Conservation (phyloP, 2,329 filamentous ascomycete species). For the Dothiorella sarmentorum region DNA sequence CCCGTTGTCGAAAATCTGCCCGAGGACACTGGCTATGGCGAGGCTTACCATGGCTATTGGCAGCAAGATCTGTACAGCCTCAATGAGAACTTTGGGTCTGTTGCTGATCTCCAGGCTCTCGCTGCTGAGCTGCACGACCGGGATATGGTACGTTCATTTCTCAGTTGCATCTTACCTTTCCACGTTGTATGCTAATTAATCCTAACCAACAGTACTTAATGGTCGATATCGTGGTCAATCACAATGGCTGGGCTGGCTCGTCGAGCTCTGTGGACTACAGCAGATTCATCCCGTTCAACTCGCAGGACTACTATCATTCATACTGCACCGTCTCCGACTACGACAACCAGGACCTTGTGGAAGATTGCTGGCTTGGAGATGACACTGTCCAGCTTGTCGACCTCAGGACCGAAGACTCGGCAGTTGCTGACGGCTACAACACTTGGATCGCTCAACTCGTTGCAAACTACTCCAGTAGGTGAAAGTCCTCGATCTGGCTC, state of each 20-base stretch:
- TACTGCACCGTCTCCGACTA: slow-evolving; percentile 58
- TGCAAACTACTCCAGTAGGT: slow-evolving; percentile 35
- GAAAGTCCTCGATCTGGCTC: neutral
- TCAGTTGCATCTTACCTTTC: neutral
- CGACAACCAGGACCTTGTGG: slow-evolving; percentile 45
- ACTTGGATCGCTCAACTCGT: slow-evolving; percentile 19
- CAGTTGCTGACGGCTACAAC: slow-evolving; percentile 3
- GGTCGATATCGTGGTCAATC: slow-evolving; percentile 59
- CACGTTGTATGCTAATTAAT: neutral
- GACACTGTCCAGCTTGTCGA: slow-evolving; percentile 44
- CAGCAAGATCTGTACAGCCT: slow-evolving; percentile 52
- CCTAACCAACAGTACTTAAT: slow-evolving; percentile 49
- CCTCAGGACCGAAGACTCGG: slow-evolving; percentile 42
- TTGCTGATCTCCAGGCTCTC: slow-evolving; percentile 57
- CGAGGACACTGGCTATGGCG: slow-evolving; percentile 40
- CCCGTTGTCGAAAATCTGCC: slow-evolving; percentile 44
- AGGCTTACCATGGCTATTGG: slow-evolving; percentile 52
- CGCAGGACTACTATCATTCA: slow-evolving; percentile 57
- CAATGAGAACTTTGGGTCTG: slow-evolving; percentile 58
- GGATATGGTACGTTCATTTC: slow-evolving; percentile 45
- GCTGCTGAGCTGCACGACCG: slow-evolving; percentile 53
- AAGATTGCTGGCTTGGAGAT: slow-evolving; percentile 53
- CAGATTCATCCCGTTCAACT: slow-evolving; percentile 53
- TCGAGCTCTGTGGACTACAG: slow-evolving; percentile 51
- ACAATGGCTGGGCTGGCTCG: slow-evolving; percentile 53